Percentiles rank a stretch among this genome's conserved stretches.
These are phyloP conservation scores for Entrophospora sp. DNA, from an alignment of 192 early-diverging fungal species.

Conservation along the genomic window DNA sequence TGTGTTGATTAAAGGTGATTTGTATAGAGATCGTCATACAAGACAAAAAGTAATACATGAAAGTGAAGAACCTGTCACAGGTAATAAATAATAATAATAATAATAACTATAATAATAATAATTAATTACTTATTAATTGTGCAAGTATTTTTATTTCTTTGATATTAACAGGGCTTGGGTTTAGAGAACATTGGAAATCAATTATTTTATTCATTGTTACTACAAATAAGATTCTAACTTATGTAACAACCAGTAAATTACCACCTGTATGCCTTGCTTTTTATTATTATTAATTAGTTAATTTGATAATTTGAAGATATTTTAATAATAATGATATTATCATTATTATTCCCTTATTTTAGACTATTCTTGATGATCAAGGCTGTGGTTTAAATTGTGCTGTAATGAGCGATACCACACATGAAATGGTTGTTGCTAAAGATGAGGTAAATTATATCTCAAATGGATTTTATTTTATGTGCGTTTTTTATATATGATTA, in stretches of 20 bases:
- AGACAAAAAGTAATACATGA: conserved; percentile 79
- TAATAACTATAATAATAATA: not conserved
- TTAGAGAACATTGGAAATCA: conserved; percentile 54
- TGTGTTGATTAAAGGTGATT: conserved; percentile 71
- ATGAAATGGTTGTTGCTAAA: conserved; percentile 78
- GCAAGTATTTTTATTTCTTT: no score
- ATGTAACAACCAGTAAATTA: conserved; percentile 39
- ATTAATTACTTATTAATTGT: no score
- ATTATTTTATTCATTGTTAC: conserved; percentile 66
- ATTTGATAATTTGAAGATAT: not conserved
- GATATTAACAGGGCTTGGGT: conserved; percentile 75
- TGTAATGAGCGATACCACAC: conserved; percentile 53
- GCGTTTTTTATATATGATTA: not conserved
- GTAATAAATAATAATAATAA: conserved; percentile 35
- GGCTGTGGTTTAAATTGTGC: conserved; percentile 70
- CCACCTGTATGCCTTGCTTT: not conserved
- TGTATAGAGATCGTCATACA: conserved; percentile 65
- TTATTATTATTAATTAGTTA: no score
- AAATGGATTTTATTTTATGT: no score
- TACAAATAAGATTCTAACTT: conserved; percentile 48
- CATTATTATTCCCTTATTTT: not conserved
- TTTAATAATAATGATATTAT: not conserved
- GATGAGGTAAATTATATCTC: conserved; percentile 53
- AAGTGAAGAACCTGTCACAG: conserved; percentile 77
- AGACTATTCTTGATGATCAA: conserved; percentile 64